A percentile compares a stretch with the other conserved stretches of the same genome.
Evolutionary conservation across 192 early-diverging fungal genomes (phyloP).

Genomic region (Allomyces javanicus): DNA sequence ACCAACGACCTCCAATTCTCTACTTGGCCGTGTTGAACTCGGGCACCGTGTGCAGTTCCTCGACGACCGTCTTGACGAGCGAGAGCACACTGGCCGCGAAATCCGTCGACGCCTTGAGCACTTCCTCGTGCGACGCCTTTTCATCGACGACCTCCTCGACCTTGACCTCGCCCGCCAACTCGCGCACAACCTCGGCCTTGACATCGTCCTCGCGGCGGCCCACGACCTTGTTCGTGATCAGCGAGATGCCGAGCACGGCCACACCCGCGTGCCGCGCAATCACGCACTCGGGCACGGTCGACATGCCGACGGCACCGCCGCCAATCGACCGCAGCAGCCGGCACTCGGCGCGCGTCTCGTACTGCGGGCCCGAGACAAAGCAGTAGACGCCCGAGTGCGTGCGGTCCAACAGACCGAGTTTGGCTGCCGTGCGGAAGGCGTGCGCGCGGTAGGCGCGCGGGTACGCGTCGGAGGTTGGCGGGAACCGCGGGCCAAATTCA

Average conservation of each 20-base stretch:
- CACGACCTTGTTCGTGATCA: conserved; percentile 58
- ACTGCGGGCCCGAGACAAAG: conserved; percentile 78
- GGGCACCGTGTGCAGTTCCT: conserved; percentile 3
- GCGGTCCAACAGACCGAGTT: conserved; percentile 15
- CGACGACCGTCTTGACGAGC: conserved; percentile 25
- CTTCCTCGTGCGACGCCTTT: conserved; percentile 46
- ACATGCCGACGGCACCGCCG: conserved; percentile 74
- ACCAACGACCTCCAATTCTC: too few relatives aligned
- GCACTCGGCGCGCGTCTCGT: conserved; percentile 71
- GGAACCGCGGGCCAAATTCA: conserved; percentile 69
- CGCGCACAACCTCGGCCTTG: conserved; percentile 10
- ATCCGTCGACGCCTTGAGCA: conserved; percentile 32
- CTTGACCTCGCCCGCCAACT: conserved; percentile 6
- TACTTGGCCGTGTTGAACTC: too few relatives aligned
- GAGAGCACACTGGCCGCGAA: conserved; percentile 35
- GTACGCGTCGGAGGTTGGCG: conserved; percentile 68
- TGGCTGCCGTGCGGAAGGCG: conserved; percentile 39
- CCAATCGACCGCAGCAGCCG: conserved; percentile 43
- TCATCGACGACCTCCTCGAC: conserved; percentile 16
- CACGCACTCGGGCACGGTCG: conserved; percentile 71
- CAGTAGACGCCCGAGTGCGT: conserved; percentile 64
- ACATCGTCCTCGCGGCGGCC: conserved; percentile 18
- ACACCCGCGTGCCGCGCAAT: conserved; percentile 71
- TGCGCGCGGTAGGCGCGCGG: conserved; percentile 50
- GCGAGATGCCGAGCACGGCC: conserved; percentile 50